These are phyloP conservation scores for Aspergillus biplanus DNA, from an alignment of 495 filamentous ascomycete genomes.

Conservation along the genomic window DNA sequence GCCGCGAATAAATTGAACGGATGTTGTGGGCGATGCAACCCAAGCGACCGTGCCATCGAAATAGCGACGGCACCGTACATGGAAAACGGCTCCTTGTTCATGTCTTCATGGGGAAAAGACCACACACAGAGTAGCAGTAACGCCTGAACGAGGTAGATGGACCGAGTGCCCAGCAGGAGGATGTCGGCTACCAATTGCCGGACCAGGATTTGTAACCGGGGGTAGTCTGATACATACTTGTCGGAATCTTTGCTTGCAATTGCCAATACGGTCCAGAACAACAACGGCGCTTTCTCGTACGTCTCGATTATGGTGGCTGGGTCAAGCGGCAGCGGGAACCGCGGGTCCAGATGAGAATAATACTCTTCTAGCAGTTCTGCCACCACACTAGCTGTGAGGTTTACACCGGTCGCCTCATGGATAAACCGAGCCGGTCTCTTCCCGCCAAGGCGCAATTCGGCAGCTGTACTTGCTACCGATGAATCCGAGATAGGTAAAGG, in stretches of 20 bases:
- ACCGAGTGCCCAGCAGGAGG: slow-evolving; percentile 6
- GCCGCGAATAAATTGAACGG: slow-evolving; percentile 3
- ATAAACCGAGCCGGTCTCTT: slow-evolving; percentile 10
- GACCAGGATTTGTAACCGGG: background rate
- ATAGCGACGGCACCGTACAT: slow-evolving; percentile 9
- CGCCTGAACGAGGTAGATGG: slow-evolving; percentile 7
- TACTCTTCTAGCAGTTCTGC: slow-evolving; percentile 10
- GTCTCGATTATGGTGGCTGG: background rate
- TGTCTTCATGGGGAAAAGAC: slow-evolving; percentile 10
- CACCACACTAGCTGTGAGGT: slow-evolving; percentile 6
- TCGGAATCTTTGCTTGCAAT: slow-evolving; percentile 11
- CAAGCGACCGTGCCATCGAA: slow-evolving; percentile 4
- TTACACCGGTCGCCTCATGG: slow-evolving; percentile 4
- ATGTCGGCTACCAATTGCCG: slow-evolving; percentile 7
- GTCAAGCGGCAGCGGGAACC: slow-evolving; percentile 6
- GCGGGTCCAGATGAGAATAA: slow-evolving; percentile 1
- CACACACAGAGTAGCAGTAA: slow-evolving; percentile 7
- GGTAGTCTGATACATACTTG: background rate
- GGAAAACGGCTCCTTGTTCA: slow-evolving; percentile 9
- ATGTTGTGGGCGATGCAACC: slow-evolving; percentile 11
- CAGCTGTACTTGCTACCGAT: background rate
- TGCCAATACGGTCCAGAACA: slow-evolving; percentile 6
- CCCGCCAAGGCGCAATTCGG: slow-evolving; percentile 5
- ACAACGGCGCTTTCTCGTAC: slow-evolving; percentile 6
- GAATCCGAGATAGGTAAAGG: background rate